phyloP scores from a whole-genome alignment of 306 rosid genomes.

The barrel medic (Medicago truncatula) region DNA sequence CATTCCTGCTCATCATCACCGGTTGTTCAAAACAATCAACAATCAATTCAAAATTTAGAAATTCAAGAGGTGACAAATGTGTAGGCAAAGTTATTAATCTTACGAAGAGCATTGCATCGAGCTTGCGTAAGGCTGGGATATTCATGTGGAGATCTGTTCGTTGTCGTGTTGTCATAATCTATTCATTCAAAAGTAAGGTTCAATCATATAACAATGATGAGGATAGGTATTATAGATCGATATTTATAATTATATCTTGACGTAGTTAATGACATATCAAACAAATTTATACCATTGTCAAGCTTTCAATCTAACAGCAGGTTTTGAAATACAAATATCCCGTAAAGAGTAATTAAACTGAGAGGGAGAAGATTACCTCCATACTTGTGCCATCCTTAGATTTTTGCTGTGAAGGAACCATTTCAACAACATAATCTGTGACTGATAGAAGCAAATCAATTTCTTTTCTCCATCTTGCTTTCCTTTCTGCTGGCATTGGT shows the following conservation, averaged over 20 bases:
- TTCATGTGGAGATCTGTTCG: constrained; percentile 92
- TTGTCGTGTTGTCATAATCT: constrained; percentile 96
- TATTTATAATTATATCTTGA: background rate
- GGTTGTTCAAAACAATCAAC: constrained; percentile 32
- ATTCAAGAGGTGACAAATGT: background rate
- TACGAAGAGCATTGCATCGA: constrained; percentile 88
- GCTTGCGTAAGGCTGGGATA: constrained; percentile 89
- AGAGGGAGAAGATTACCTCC: constrained; percentile 63
- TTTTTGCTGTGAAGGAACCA: constrained; percentile 88
- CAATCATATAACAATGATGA: background rate
- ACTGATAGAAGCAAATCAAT: constrained; percentile 85
- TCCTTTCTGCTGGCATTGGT: constrained; percentile 84
- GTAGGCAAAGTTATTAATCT: constrained; percentile 40
- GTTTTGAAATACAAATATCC: background rate
- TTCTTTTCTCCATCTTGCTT: constrained; percentile 91
- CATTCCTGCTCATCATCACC: constrained; percentile 70
- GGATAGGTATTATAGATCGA: background rate
- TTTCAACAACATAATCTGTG: constrained; percentile 83
- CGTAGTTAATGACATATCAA: background rate
- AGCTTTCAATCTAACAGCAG: background rate
- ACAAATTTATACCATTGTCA: background rate
- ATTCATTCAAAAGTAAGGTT: constrained; percentile 36
- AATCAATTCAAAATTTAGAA: background rate
- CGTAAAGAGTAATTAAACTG: background rate
- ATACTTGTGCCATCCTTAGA: constrained; percentile 72